Evolutionary conservation across 83 land plant genomes (phyloP).

Genomic region (Thuja plicata): DNA sequence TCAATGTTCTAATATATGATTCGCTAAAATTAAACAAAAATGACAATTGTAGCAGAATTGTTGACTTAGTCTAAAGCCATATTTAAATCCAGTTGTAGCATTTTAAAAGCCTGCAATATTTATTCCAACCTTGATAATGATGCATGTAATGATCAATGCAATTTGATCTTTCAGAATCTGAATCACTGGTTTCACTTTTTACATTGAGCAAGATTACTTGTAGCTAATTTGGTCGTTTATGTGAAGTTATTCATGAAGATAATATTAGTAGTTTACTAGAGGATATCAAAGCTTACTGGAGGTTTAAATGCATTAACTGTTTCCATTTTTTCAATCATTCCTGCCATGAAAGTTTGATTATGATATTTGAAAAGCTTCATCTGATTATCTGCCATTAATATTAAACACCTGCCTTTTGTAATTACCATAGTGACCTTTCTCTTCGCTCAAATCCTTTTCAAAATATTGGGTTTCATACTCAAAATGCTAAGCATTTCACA

Average conservation of each 20-base stretch:
- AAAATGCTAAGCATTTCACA: background rate
- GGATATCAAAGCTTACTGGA: background rate
- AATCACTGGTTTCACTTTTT: background rate
- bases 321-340: background rate
- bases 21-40: background rate
- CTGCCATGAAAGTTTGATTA: background rate
- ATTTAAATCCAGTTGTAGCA: background rate
- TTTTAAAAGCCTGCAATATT: background rate
- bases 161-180: background rate
- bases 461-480: background rate
- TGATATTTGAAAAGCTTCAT: background rate
- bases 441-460: background rate
- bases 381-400: background rate
- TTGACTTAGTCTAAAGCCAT: background rate
- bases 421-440: background rate
- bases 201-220: slow-evolving; percentile 1
- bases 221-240: background rate
- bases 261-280: background rate
- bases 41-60: background rate
- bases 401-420: background rate
- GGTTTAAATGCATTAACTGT: background rate
- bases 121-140: background rate
- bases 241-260: background rate
- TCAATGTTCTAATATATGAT: background rate
- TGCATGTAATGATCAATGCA: background rate